phyloP scores from a whole-genome alignment of 495 filamentous ascomycete species.

The Podospora tetraspora region DNA sequence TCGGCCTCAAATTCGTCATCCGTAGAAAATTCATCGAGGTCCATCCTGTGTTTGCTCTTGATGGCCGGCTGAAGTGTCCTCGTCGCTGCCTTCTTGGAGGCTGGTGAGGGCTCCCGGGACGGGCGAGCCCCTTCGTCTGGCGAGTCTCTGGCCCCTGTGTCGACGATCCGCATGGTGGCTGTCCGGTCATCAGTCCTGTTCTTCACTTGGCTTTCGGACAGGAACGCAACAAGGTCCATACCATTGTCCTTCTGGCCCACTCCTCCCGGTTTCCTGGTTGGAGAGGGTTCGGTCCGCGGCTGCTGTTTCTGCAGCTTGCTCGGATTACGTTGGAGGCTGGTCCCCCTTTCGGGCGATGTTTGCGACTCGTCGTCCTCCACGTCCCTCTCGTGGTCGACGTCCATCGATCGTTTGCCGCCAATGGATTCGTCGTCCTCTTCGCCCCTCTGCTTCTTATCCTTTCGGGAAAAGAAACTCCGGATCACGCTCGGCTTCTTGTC shows the following conservation, averaged over 20 bases:
- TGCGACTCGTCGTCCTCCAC: slow-evolving; percentile 41
- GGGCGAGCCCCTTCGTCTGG: slow-evolving; percentile 31
- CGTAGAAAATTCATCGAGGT: slow-evolving; percentile 50
- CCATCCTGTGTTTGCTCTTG: slow-evolving; percentile 44
- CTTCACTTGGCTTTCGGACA: slow-evolving; percentile 38
- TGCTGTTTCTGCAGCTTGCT: slow-evolving; percentile 73
- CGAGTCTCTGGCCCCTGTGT: slow-evolving; percentile 46
- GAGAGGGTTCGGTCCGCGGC: slow-evolving; percentile 49
- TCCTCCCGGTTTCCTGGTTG: slow-evolving; percentile 39
- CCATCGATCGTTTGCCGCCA: slow-evolving; percentile 54
- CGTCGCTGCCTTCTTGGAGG: slow-evolving; percentile 22
- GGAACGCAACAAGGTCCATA: slow-evolving; percentile 27
- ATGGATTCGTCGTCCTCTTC: slow-evolving; percentile 64
- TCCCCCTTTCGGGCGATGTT: slow-evolving; percentile 30
- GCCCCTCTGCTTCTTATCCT: slow-evolving; percentile 75
- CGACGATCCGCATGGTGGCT: slow-evolving; percentile 57
- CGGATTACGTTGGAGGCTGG: slow-evolving; percentile 49
- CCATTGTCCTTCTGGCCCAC: slow-evolving; percentile 22
- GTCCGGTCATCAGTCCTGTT: slow-evolving; percentile 42
- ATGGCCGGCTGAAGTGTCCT: slow-evolving; percentile 41
- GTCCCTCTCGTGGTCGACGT: slow-evolving; percentile 41
- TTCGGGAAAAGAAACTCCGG: slow-evolving; percentile 90
- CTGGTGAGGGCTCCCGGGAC: slow-evolving; percentile 17
- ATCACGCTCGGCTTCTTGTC: slow-evolving; percentile 91
- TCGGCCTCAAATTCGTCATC: slow-evolving; percentile 34